Conservation (phyloP, 1,284 basidiomycete species). For the Cutaneotrichosporon daszewskae region DNA sequence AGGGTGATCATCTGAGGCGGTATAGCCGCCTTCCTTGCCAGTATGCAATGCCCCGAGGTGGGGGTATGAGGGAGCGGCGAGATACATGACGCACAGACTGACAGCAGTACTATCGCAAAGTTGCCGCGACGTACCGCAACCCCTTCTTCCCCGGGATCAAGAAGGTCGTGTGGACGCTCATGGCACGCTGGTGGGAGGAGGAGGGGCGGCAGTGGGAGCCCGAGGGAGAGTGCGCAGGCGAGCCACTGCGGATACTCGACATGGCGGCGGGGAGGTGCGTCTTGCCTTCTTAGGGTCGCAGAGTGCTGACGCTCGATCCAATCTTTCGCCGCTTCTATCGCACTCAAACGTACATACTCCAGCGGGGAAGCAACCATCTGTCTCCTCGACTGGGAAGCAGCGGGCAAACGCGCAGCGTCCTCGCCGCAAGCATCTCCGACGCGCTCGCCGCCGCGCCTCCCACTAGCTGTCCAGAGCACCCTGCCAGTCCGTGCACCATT, state of each 20-base stretch:
- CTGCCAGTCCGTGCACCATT: conserved; percentile 24
- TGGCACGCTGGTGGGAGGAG: conserved; percentile 49
- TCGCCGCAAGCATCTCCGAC: conserved; percentile 1
- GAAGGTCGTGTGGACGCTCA: conserved; percentile 42
- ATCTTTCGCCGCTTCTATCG: too few relatives aligned
- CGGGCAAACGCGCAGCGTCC: conserved; percentile 8
- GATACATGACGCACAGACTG: too few relatives aligned
- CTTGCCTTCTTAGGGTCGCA: neutral
- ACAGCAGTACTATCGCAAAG: conserved; percentile 52
- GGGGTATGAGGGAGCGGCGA: too few relatives aligned
- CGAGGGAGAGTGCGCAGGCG: too few relatives aligned
- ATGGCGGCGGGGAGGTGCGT: conserved; percentile 54
- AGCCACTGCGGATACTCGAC: conserved; percentile 48
- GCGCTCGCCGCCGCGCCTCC: conserved; percentile 1
- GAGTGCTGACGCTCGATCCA: neutral
- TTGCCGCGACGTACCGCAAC: conserved; percentile 62
- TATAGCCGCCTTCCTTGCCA: too few relatives aligned
- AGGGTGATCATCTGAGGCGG: too few relatives aligned
- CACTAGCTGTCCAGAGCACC: conserved; percentile 3
- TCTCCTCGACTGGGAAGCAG: conserved; percentile 41
- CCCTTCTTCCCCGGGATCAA: conserved; percentile 65
- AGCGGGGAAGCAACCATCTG: conserved; percentile 48
- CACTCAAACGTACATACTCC: too few relatives aligned
- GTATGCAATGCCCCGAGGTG: too few relatives aligned
- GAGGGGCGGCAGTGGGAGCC: conserved; percentile 32